A percentile compares a stretch with the other conserved stretches of the same genome.
Evolutionary conservation across 306 rosid species (phyloP).

Genomic region (Vigna unguiculata): DNA sequence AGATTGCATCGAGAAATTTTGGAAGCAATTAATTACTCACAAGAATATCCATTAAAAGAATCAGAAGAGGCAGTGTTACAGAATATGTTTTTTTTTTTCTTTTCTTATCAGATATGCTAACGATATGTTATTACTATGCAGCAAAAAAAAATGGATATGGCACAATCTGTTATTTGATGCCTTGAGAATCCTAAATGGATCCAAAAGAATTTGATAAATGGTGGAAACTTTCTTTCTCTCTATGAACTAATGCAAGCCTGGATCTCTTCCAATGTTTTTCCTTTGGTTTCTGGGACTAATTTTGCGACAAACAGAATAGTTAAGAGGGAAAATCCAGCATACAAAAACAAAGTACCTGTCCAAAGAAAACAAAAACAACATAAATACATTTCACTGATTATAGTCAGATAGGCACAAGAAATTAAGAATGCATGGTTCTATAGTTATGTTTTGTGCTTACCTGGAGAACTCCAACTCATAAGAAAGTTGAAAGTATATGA

Average conservation of each 20-base stretch:
- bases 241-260: conserved; percentile 68
- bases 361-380: conserved; percentile 25
- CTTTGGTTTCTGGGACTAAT: conserved; percentile 92
- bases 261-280: conserved; percentile 90
- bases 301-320: conserved; percentile 75
- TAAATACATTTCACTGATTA: conserved; percentile 2
- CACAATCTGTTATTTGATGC: conserved; percentile 8
- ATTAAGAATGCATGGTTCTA: background rate
- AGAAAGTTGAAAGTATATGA: conserved; percentile 84
- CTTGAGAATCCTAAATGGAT: background rate
- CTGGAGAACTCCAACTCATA: conserved; percentile 79
- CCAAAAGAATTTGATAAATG: conserved; percentile 29
- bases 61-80: conserved; percentile 9
- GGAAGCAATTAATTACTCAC: background rate
- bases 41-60: background rate
- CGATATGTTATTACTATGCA: conserved; percentile 1
- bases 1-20: background rate
- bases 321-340: conserved; percentile 67
- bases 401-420: background rate
- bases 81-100: background rate
- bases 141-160: background rate
- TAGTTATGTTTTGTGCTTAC: conserved; percentile 41
- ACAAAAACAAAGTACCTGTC: conserved; percentile 77
- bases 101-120: conserved; percentile 2
- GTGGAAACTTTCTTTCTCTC: conserved; percentile 1